Conservation (phyloP, 1,284 basidiomycete genomes). For the Cutaneotrichosporon curvatum region DNA sequence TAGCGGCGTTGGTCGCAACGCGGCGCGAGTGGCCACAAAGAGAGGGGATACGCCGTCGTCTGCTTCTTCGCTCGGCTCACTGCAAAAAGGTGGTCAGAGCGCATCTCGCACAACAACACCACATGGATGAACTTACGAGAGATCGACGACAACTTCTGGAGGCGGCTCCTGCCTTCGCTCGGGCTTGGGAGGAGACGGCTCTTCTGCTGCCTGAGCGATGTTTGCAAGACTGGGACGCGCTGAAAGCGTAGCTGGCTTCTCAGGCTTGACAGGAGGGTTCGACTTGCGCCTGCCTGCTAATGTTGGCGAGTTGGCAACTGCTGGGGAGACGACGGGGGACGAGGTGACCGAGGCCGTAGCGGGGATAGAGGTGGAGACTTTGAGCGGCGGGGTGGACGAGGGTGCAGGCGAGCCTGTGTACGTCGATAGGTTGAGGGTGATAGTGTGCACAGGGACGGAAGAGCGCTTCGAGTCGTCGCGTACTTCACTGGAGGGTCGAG, state of each 20-base stretch:
- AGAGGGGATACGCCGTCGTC: conserved; percentile 19
- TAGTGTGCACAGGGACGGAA: conserved; percentile 30
- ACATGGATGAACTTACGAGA: conserved; percentile 9
- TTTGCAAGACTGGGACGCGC: not conserved
- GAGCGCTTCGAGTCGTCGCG: conserved; percentile 23
- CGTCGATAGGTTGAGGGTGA: conserved; percentile 40
- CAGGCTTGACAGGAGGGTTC: not conserved
- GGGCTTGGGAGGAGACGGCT: not conserved
- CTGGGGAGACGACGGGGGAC: too few relatives aligned
- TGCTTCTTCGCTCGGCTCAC: conserved; percentile 6
- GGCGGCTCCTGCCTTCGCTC: not conserved
- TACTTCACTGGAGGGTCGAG: conserved; percentile 27
- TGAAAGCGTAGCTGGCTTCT: conserved; percentile 2
- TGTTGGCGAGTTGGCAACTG: not conserved
- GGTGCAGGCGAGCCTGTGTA: conserved; percentile 20
- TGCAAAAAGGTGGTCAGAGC: too few relatives aligned
- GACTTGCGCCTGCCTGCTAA: conserved; percentile 4
- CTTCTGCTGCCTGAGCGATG: not conserved
- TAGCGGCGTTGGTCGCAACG: conserved; percentile 17
- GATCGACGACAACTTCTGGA: conserved; percentile 4
- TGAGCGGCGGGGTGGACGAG: conserved; percentile 3
- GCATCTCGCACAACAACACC: too few relatives aligned
- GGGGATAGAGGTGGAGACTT: conserved; percentile 5
- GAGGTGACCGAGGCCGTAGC: too few relatives aligned
- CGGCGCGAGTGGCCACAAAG: conserved; percentile 22